Conservation (phyloP, 768 basidiomycete species). For the Tulasnella calospora region DNA sequence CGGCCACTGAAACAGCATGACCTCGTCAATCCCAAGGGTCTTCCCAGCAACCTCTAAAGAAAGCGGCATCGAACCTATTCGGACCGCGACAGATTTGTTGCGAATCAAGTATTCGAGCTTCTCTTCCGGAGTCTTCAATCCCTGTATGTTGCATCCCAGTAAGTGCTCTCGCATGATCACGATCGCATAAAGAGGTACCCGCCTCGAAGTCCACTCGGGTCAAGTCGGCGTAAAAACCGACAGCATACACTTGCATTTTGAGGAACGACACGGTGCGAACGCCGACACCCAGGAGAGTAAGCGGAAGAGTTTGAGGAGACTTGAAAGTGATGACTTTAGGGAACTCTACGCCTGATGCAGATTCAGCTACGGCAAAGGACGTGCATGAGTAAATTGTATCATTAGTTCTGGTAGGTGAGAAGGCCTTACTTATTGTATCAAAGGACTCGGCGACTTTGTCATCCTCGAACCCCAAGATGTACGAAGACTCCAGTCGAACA, state of each 20-base stretch:
- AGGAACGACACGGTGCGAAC: slow-evolving; percentile 24
- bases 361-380: background rate
- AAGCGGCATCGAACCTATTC: slow-evolving; percentile 9
- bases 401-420: background rate
- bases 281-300: slow-evolving; percentile 19
- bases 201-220: slow-evolving; percentile 1
- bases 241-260: slow-evolving; percentile 21
- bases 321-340: slow-evolving; percentile 17
- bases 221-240: slow-evolving; percentile 23
- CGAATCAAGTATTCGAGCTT: slow-evolving; percentile 17
- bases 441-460: slow-evolving; percentile 15
- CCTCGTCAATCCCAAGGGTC: background rate
- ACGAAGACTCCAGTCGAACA: background rate
- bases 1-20: background rate
- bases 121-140: slow-evolving; percentile 6
- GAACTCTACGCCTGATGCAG: slow-evolving; percentile 12
- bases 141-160: background rate
- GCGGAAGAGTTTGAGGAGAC: slow-evolving; percentile 20
- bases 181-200: background rate
- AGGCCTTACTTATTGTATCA: background rate
- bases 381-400: background rate
- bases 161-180: background rate
- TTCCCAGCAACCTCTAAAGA: background rate
- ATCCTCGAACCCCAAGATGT: slow-evolving; percentile 5
- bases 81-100: slow-evolving; percentile 18